A percentile compares a stretch with the other conserved stretches of the same genome.
Conservation (phyloP, 495 filamentous ascomycete species). For the Barbatosphaeria neglecta region DNA sequence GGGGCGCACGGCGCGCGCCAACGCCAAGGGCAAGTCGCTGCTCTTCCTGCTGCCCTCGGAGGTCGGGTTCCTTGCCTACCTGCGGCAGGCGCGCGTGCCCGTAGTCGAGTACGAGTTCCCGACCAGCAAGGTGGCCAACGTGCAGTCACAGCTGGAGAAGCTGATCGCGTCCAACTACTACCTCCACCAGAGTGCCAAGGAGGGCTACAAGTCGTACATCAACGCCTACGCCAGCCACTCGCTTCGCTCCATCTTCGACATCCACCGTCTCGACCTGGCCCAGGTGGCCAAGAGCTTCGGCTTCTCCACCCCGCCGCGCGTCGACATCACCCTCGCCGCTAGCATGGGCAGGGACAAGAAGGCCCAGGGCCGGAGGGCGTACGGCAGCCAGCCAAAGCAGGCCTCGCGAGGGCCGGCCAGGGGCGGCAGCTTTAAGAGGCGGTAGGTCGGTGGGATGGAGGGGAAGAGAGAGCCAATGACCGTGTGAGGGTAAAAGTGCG, state of each 20-base stretch:
- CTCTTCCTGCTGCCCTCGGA: slow-evolving; percentile 91
- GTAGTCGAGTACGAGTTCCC: slow-evolving; percentile 96
- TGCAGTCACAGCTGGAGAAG: slow-evolving; percentile 92
- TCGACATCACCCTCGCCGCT: slow-evolving; percentile 79
- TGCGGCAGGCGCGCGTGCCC: slow-evolving; percentile 85
- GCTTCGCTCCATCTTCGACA: slow-evolving; percentile 81
- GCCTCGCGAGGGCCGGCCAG: background rate
- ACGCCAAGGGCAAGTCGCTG: slow-evolving; percentile 70
- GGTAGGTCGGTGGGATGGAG: background rate
- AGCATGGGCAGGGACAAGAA: slow-evolving; percentile 87
- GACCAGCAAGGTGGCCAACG: slow-evolving; percentile 78
- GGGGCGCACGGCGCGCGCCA: slow-evolving; percentile 78
- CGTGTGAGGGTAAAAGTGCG: no score
- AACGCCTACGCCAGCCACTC: slow-evolving; percentile 91
- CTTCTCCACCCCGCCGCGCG: slow-evolving; percentile 75
- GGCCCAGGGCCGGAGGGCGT: slow-evolving; percentile 58
- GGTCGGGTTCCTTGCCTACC: slow-evolving; percentile 79
- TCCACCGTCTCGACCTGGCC: slow-evolving; percentile 82
- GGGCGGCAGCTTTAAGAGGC: background rate
- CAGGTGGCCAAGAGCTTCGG: slow-evolving; percentile 94
- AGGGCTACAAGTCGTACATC: slow-evolving; percentile 69
- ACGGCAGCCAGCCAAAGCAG: slow-evolving; percentile 54
- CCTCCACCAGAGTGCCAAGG: slow-evolving; percentile 70
- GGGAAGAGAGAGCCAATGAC: no score
- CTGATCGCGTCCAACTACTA: slow-evolving; percentile 93